Evolutionary conservation across 306 rosid species (phyloP).

Genomic region (Trifolium pratense): DNA sequence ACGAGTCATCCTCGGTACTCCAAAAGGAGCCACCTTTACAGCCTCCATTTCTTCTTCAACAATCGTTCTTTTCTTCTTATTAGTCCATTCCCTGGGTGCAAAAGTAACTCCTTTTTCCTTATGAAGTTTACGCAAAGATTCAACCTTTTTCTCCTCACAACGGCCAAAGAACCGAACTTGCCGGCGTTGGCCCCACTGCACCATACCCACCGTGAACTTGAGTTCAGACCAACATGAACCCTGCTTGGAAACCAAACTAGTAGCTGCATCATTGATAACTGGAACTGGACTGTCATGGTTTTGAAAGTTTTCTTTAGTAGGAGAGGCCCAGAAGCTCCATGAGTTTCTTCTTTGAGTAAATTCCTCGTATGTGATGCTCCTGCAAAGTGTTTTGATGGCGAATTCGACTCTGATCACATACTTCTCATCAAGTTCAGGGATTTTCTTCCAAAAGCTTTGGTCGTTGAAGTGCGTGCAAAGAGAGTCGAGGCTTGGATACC

Average conservation of each 20-base stretch:
- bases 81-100: constrained; percentile 6
- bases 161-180: constrained; percentile 63
- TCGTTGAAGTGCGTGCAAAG: constrained; percentile 62
- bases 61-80: constrained; percentile 38
- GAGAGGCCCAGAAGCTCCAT: constrained; percentile 74
- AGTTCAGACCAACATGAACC: constrained; percentile 73
- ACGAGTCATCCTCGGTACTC: constrained; percentile 39
- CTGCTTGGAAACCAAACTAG: constrained; percentile 49
- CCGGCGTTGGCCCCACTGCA: constrained; percentile 85
- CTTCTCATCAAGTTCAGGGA: constrained; percentile 72
- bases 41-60: constrained; percentile 39
- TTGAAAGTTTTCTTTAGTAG: constrained; percentile 29
- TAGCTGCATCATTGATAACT: constrained; percentile 31
- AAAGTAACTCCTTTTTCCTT: constrained; percentile 11
- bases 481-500: constrained; percentile 74
- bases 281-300: constrained; percentile 37
- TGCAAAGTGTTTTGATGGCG: constrained; percentile 58
- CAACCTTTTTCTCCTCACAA: constrained; percentile 51
- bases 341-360: constrained; percentile 49
- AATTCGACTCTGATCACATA: constrained; percentile 54
- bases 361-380: constrained; percentile 57
- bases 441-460: constrained; percentile 46
- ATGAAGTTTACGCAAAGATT: constrained; percentile 35
- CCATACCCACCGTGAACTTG: constrained; percentile 58
- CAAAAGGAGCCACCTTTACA: constrained; percentile 30